Conservation (phyloP, 768 basidiomycete species). For the Auriculariales sp. region DNA sequence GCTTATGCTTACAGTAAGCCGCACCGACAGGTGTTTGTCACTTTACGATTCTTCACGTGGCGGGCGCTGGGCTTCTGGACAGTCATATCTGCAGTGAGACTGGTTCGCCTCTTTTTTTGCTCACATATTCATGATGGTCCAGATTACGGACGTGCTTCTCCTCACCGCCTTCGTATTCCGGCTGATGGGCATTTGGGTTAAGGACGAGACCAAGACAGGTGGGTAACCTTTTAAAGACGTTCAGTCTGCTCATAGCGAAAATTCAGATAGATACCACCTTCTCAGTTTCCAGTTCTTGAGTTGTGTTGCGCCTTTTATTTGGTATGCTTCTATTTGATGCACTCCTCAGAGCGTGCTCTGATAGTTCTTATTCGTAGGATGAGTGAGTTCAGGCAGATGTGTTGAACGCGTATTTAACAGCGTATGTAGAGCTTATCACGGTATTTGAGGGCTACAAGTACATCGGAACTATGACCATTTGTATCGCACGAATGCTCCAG, state of each 20-base stretch:
- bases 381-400: constrained; percentile 36
- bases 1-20: background rate
- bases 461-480: constrained; percentile 89
- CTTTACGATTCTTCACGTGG: constrained; percentile 63
- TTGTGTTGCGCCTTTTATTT: constrained; percentile 78
- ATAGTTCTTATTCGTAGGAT: constrained; percentile 35
- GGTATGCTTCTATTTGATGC: constrained; percentile 37
- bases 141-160: constrained; percentile 56
- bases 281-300: constrained; percentile 80
- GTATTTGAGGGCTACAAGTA: constrained; percentile 78
- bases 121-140: too few relatives aligned
- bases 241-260: constrained; percentile 5
- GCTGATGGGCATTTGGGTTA: constrained; percentile 32
- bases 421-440: constrained; percentile 49
- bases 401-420: background rate
- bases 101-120: background rate
- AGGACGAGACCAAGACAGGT: constrained; percentile 14
- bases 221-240: background rate
- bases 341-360: background rate
- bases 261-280: constrained; percentile 26
- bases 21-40: constrained; percentile 42
- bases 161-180: constrained; percentile 63
- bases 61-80: constrained; percentile 77
- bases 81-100: constrained; percentile 32
- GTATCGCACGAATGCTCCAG: constrained; percentile 81